A percentile compares a stretch with the other conserved stretches of the same genome.
These are phyloP conservation scores for Ceratocystis variospora DNA, from an alignment of 2,329 filamentous ascomycete species.

Conservation along the genomic window DNA sequence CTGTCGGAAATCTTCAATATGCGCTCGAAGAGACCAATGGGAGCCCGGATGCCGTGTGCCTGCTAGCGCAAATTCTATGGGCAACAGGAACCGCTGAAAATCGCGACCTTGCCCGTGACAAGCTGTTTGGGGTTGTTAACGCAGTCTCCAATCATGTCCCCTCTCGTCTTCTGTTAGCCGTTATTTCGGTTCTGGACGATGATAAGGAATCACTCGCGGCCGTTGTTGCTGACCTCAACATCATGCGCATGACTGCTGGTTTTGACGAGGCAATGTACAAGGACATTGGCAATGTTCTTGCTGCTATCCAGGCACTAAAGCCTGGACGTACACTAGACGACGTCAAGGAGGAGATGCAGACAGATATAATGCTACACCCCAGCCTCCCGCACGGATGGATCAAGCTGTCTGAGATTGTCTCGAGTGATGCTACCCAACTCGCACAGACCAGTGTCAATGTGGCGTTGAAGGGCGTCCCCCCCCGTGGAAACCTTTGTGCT, in stretches of 20 bases:
- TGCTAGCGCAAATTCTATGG: slow-evolving; percentile 87
- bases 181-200: slow-evolving; percentile 67
- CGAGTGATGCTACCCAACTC: slow-evolving; percentile 52
- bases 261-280: slow-evolving; percentile 50
- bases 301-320: slow-evolving; percentile 53
- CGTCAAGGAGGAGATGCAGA: slow-evolving; percentile 51
- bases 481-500: slow-evolving; percentile 52
- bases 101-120: slow-evolving; percentile 59
- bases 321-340: slow-evolving; percentile 36
- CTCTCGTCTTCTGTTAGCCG: slow-evolving; percentile 66
- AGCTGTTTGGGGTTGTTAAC: slow-evolving; percentile 70
- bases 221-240: slow-evolving; percentile 62
- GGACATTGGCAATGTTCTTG: slow-evolving; percentile 59
- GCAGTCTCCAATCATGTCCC: slow-evolving; percentile 60
- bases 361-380: slow-evolving; percentile 68
- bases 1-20: slow-evolving; percentile 65
- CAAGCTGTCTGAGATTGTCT: slow-evolving; percentile 49
- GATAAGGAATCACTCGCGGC: slow-evolving; percentile 70
- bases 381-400: slow-evolving; percentile 70
- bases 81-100: slow-evolving; percentile 66
- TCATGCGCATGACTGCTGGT: slow-evolving; percentile 52
- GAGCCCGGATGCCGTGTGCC: slow-evolving; percentile 71
- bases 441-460: slow-evolving; percentile 48
- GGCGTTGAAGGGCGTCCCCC: slow-evolving; percentile 61
- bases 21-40: slow-evolving; percentile 63